Percentiles rank a stretch among this genome's conserved stretches.
These are phyloP conservation scores for Planoprotostelium fungivorum DNA, from an alignment of 78 protist species.

Conservation along the genomic window DNA sequence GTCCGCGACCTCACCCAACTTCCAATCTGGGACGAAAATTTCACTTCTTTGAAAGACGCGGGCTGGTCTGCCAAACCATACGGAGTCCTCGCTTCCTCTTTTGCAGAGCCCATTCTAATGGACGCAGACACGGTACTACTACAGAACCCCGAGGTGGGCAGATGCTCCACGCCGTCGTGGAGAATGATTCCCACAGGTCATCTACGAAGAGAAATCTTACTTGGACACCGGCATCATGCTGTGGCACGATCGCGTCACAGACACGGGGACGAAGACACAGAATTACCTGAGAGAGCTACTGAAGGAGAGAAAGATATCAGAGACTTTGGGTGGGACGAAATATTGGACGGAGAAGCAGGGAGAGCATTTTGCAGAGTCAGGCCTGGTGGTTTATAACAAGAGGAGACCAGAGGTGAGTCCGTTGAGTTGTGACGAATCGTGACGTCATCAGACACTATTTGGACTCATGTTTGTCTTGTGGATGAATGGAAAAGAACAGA, in stretches of 20 bases:
- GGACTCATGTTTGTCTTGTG: background rate
- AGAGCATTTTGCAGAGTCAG: background rate
- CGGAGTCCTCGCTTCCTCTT: background rate
- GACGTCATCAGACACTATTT: background rate
- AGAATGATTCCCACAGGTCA: background rate
- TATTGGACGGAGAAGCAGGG: background rate
- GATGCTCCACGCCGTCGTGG: background rate
- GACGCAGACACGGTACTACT: background rate
- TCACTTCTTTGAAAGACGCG: background rate
- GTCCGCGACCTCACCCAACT: background rate
- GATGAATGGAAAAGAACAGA: background rate
- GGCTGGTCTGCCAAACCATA: background rate
- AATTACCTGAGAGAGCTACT: background rate
- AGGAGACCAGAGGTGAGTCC: background rate
- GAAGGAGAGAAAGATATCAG: background rate
- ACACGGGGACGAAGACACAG: background rate
- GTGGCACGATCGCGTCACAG: background rate
- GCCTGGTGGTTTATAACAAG: background rate
- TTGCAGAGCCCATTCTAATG: background rate
- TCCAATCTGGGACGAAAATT: background rate
- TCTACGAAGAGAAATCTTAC: background rate
- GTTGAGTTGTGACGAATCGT: background rate
- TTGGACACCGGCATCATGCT: background rate
- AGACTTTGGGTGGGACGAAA: background rate
- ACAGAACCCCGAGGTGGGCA: background rate